These are phyloP conservation scores for Orbilia oligospora DNA, from an alignment of 2,329 filamentous ascomycete genomes.

Conservation along the genomic window DNA sequence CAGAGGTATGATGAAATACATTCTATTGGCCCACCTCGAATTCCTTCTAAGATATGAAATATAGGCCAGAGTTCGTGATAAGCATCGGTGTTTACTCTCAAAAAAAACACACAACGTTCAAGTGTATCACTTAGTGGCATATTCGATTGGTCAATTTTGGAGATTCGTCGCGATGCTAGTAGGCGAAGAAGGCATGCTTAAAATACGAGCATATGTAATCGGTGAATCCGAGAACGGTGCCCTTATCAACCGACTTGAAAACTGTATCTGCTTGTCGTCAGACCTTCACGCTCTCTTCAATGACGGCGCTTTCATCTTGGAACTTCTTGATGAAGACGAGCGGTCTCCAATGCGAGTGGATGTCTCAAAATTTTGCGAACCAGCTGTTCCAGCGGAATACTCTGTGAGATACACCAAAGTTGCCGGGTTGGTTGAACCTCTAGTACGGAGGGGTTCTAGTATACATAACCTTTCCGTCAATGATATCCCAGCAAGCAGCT, in stretches of 20 bases:
- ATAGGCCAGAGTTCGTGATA: slow-evolving; percentile 6
- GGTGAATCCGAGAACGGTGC: not conserved
- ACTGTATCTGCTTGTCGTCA: not conserved
- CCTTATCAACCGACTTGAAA: slow-evolving; percentile 6
- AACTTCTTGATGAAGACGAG: not conserved
- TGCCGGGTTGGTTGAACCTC: not conserved
- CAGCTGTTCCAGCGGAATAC: not conserved
- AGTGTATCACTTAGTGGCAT: not conserved
- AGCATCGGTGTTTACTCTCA: not conserved
- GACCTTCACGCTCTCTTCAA: not conserved
- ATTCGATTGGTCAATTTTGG: slow-evolving; percentile 19
- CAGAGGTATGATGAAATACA: not conserved
- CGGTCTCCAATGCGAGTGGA: not conserved
- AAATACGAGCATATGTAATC: not conserved
- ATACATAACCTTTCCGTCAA: not conserved
- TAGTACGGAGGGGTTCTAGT: not conserved
- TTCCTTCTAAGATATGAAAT: not conserved
- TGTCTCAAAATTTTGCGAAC: not conserved
- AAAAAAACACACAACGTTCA: not conserved
- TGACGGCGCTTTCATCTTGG: not conserved
- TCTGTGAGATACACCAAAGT: not conserved
- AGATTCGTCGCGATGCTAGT: not conserved
- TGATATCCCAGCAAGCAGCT: not conserved
- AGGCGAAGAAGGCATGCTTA: not conserved
- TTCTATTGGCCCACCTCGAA: no score